Evolutionary conservation across 73 alveolate genomes (phyloP).

Genomic region (Paramecium octaurelia): DNA sequence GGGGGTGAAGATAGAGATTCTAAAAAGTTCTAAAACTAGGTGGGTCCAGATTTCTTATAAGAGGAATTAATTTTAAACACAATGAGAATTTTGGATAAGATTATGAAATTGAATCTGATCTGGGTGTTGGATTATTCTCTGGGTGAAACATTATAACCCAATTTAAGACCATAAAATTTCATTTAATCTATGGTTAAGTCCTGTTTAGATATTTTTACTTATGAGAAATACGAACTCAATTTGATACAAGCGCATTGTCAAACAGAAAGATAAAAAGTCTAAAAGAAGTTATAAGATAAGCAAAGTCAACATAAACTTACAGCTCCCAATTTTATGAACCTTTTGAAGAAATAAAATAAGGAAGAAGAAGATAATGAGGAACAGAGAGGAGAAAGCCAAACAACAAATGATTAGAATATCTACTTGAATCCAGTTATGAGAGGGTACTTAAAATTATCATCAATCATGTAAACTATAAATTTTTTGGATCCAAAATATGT

Average conservation of each 20-base stretch:
- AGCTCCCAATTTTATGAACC: constrained; percentile 18
- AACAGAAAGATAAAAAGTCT: background rate
- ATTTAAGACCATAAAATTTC: background rate
- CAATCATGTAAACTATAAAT: constrained; percentile 8
- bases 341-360: background rate
- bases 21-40: background rate
- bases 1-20: background rate
- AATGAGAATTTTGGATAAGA: background rate
- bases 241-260: background rate
- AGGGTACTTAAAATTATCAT: constrained; percentile 37
- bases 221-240: constrained; percentile 11
- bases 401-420: background rate
- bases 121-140: background rate
- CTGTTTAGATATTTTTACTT: background rate
- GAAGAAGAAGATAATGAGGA: constrained; percentile 47
- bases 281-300: background rate
- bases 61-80: background rate
- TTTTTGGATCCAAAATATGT: background rate
- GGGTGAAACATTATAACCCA: background rate
- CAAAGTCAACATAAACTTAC: background rate
- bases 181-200: background rate
- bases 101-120: background rate
- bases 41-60: background rate
- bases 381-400: constrained; percentile 11
- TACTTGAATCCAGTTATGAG: constrained; percentile 53